Evolutionary conservation across 352 stramenopile species (phyloP), one percentile per base, ranked within the genome.

Genomic region (Phytopythium chamaehyphon): DNA sequence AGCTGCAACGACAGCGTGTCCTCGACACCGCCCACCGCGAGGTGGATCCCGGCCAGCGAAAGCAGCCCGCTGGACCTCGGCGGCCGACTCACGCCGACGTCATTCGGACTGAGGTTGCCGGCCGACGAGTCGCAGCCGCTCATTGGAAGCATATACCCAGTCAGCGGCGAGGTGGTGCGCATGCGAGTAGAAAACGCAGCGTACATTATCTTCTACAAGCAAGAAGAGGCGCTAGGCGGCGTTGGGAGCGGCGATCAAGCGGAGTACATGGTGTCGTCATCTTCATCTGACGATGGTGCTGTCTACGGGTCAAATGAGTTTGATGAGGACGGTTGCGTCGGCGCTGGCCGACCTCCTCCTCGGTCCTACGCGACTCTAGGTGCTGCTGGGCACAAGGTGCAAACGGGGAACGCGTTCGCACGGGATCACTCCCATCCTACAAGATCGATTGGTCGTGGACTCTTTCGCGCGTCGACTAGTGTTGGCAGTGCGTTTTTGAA

Each of bases 191-290:
- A 93, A 21, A 85, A 86, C 39, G 76, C 69, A 15, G 80, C 84
- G 10, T 95, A 95, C 59, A 95, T 95, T 44, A 91, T 95, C 37
- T 95, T 93, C 40, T 95, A 93, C 69, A 94, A 94, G 59, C 71
- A 61, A 28, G 45, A 51, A 28, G 45, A 40, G 26, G 23, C 45
- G 26, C 9, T 15, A 22, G 45, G 85, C 9, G 64, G 61, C 16
- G 73, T 42, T 9, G 47, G 35, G 10, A 55, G 75, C 37, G 76
- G 54, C 16, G 45, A 40, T 2, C 62, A 62, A 19, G 59, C 82
- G 22, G 78, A 76, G 37, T 68, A 69, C 6, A 62, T 75, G 50
- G 57, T 54, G 14, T 73, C 73, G 47, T 83, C 71, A n/a, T 82
- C 65, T 23, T 84, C 69, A 21, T 72, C 59, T 3, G 66, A 78